Conservation (phyloP, 2,329 filamentous ascomycete genomes). For the Neopestalotiopsis sp. region DNA sequence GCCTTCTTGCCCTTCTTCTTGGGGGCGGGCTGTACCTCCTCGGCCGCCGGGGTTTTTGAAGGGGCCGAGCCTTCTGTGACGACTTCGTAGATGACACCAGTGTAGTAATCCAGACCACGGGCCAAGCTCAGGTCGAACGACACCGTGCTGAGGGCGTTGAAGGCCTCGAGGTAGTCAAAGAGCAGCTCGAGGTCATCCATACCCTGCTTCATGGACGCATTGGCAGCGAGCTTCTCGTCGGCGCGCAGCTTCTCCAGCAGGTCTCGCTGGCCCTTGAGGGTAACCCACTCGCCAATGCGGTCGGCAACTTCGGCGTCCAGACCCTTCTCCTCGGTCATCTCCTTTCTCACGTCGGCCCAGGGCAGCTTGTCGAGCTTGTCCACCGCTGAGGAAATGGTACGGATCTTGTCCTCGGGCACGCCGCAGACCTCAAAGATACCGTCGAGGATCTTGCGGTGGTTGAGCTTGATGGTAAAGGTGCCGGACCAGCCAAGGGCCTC, state of each 20-base stretch:
- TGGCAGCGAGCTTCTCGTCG: constrained; percentile 64
- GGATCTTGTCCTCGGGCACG: constrained; percentile 74
- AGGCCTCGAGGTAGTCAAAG: constrained; percentile 72
- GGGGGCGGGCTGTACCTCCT: constrained; percentile 29
- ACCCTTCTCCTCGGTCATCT: constrained; percentile 80
- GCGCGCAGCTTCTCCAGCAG: constrained; percentile 64
- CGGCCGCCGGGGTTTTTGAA: constrained; percentile 39
- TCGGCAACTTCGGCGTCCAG: constrained; percentile 70
- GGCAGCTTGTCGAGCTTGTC: constrained; percentile 81
- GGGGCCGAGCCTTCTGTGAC: constrained; percentile 72
- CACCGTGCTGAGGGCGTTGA: constrained; percentile 65
- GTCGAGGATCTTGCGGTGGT: constrained; percentile 80
- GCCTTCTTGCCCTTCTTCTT: constrained; percentile 49
- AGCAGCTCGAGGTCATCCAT: constrained; percentile 72
- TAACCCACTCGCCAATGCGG: constrained; percentile 74
- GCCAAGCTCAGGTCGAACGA: constrained; percentile 78
- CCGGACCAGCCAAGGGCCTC: constrained; percentile 71
- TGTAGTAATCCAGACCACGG: constrained; percentile 78
- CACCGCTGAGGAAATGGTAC: constrained; percentile 76
- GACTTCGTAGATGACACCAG: constrained; percentile 75
- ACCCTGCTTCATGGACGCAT: constrained; percentile 69
- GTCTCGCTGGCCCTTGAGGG: constrained; percentile 69
- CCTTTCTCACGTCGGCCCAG: constrained; percentile 75
- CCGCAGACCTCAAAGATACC: constrained; percentile 81
- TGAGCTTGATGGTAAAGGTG: constrained; percentile 77